These are phyloP conservation scores for Penicillium waksmanii DNA, from an alignment of 495 filamentous ascomycete genomes.

Conservation along the genomic window DNA sequence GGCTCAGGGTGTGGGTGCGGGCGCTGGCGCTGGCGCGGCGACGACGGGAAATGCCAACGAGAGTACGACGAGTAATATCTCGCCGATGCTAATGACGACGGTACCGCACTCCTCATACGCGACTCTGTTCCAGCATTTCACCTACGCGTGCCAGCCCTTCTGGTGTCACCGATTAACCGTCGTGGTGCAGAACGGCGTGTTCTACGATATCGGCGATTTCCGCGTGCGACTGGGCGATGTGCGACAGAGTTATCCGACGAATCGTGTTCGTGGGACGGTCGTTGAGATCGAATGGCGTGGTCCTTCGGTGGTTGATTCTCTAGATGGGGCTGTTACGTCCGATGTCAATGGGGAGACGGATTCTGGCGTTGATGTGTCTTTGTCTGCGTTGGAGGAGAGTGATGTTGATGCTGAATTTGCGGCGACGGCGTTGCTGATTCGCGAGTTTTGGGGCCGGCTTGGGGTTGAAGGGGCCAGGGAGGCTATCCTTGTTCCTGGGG, in stretches of 20 bases:
- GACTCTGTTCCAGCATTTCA: conserved; percentile 48
- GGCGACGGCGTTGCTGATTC: conserved; percentile 43
- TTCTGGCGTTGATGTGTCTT: conserved; percentile 35
- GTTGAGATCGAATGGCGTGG: conserved; percentile 51
- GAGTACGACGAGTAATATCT: background rate
- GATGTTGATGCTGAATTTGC: conserved; percentile 50
- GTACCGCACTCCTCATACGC: conserved; percentile 37
- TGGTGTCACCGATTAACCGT: conserved; percentile 50
- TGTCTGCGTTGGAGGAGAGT: conserved; percentile 38
- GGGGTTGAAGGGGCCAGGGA: conserved; percentile 42
- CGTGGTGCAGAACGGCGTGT: conserved; percentile 41
- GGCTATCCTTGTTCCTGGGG: conserved; percentile 46
- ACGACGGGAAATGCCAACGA: background rate
- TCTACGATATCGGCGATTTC: conserved; percentile 52
- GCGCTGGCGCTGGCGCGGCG: background rate
- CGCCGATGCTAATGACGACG: conserved; percentile 47
- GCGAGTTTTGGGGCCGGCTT: conserved; percentile 46
- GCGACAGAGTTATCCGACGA: conserved; percentile 44
- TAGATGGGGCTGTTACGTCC: conserved; percentile 8
- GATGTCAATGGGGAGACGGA: conserved; percentile 22
- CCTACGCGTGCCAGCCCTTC: conserved; percentile 49
- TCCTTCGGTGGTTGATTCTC: conserved; percentile 40
- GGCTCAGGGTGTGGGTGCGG: background rate
- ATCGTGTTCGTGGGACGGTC: conserved; percentile 43
- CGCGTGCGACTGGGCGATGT: conserved; percentile 50